phyloP scores from a whole-genome alignment of 2,329 filamentous ascomycete species.

The Macroventuria anomochaeta region DNA sequence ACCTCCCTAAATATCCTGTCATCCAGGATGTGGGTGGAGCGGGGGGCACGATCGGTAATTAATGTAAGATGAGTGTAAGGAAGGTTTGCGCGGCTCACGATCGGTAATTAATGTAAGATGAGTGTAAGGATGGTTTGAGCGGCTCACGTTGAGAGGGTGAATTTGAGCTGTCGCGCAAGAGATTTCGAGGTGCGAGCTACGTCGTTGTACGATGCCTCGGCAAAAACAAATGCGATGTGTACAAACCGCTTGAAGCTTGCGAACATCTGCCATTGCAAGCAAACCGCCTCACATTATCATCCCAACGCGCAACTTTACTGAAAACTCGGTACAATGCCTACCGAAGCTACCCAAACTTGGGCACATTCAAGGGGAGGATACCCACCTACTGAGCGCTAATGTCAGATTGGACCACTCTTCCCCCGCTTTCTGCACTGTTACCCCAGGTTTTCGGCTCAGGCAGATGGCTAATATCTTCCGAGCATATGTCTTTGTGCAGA shows the following conservation, averaged over 20 bases:
- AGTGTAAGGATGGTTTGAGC: not conserved
- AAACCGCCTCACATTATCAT: no score
- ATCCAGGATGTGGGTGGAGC: constrained; percentile 20
- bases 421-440: constrained; percentile 1
- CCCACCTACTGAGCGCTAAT: not conserved
- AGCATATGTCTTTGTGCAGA: not conserved
- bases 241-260: not conserved
- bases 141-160: no score
- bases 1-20: constrained; percentile 31
- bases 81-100: not conserved
- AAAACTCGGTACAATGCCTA: not conserved
- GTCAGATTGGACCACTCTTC: not conserved
- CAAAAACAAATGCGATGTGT: not conserved
- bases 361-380: not conserved
- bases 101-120: not conserved
- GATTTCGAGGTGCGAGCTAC: no score
- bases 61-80: not conserved
- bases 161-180: no score
- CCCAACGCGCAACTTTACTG: no score
- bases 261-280: not conserved
- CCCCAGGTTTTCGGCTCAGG: constrained; percentile 3
- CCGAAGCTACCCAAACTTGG: not conserved
- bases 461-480: not conserved
- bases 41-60: not conserved
- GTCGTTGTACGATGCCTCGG: not conserved